A percentile compares a stretch with the other conserved stretches of the same genome.
These are phyloP conservation scores for Sporobolomyces pararoseus DNA, from an alignment of 768 basidiomycete species.

Conservation along the genomic window DNA sequence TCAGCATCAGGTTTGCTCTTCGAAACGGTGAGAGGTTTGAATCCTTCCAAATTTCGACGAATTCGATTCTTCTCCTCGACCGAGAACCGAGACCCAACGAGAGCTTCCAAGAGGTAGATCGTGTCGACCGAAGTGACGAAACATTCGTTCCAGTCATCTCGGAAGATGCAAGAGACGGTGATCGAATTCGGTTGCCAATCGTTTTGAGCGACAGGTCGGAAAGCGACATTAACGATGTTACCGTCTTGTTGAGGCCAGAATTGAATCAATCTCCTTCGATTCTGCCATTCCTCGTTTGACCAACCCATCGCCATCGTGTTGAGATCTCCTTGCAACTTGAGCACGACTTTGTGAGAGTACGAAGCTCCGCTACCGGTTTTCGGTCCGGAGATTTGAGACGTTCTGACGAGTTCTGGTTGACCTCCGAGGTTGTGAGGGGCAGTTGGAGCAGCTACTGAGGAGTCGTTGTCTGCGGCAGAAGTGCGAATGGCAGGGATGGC, in stretches of 20 bases:
- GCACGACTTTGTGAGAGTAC: constrained; percentile 38
- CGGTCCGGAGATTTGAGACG: constrained; percentile 31
- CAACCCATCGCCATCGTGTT: constrained; percentile 53
- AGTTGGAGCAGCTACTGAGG: background rate
- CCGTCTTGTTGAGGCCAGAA: constrained; percentile 77
- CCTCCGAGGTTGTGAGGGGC: background rate
- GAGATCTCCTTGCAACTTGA: constrained; percentile 51
- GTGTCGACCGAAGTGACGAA: constrained; percentile 94
- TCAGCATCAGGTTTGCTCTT: constrained; percentile 77
- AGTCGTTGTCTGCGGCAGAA: background rate
- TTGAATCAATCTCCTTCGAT: constrained; percentile 77
- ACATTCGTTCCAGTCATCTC: constrained; percentile 68
- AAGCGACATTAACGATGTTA: constrained; percentile 69
- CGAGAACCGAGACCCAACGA: constrained; percentile 69
- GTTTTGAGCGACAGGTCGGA: constrained; percentile 67
- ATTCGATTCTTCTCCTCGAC: constrained; percentile 98
- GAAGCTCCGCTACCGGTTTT: constrained; percentile 20
- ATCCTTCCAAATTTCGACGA: constrained; percentile 86
- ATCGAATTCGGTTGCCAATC: constrained; percentile 70
- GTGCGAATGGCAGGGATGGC: constrained; percentile 6
- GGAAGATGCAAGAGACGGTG: constrained; percentile 92
- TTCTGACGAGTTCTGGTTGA: constrained; percentile 38
- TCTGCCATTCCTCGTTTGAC: constrained; percentile 60
- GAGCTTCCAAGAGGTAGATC: constrained; percentile 82
- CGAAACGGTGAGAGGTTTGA: constrained; percentile 81